phyloP scores from a whole-genome alignment of 495 filamentous ascomycete genomes.

The Lophium mytilinum region DNA sequence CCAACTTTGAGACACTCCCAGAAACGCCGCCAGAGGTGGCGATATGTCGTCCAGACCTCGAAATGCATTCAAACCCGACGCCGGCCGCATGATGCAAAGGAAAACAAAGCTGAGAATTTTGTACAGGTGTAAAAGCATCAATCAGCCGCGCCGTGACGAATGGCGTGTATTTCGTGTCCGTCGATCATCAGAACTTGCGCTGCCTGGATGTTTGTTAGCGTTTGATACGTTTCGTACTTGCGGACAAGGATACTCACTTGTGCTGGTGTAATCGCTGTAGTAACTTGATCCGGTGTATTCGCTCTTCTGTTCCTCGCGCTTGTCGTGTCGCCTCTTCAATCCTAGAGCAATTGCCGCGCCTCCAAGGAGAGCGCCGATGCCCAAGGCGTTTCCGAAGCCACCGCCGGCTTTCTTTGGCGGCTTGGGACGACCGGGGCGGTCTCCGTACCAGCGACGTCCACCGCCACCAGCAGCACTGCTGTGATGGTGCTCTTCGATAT shows the following conservation, averaged over 20 bases:
- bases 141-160: slow-evolving; percentile 21
- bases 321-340: slow-evolving; percentile 56
- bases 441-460: slow-evolving; percentile 63
- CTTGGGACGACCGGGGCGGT: slow-evolving; percentile 43
- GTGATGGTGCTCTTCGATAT: slow-evolving; percentile 64
- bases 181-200: slow-evolving; percentile 34
- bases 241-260: slow-evolving; percentile 26
- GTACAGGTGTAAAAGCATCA: not conserved
- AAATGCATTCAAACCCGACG: not conserved
- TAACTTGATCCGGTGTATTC: slow-evolving; percentile 18
- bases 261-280: slow-evolving; percentile 29
- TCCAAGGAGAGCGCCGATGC: slow-evolving; percentile 52
- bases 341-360: slow-evolving; percentile 66
- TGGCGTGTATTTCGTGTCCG: slow-evolving; percentile 30
- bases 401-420: slow-evolving; percentile 46
- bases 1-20: not conserved
- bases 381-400: slow-evolving; percentile 47
- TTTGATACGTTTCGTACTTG: not conserved
- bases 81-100: not conserved
- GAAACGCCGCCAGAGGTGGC: slow-evolving; percentile 1
- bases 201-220: slow-evolving; percentile 26
- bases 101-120: not conserved
- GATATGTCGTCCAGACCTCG: not conserved
- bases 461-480: slow-evolving; percentile 33
- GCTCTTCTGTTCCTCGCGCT: slow-evolving; percentile 37